Evolutionary conservation across 1,139 yeast genomes (phyloP).

Genomic region (Candida pseudoviswanathii): DNA sequence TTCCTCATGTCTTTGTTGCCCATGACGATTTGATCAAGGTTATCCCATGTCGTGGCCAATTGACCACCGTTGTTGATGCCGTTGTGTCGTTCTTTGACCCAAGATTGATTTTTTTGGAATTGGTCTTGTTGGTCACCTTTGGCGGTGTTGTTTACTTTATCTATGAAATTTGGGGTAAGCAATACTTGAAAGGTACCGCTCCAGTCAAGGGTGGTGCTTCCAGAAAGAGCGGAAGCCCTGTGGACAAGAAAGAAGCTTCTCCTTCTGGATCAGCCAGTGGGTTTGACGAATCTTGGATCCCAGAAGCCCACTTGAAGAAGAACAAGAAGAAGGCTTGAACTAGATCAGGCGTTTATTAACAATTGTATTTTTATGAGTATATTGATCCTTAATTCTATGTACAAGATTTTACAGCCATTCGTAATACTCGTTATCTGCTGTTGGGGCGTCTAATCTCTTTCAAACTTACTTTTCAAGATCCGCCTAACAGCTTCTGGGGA

Average conservation of each 20-base stretch:
- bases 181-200: conserved; percentile 42
- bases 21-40: conserved; percentile 55
- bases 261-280: conserved; percentile 33
- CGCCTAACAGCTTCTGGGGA: conserved; percentile 86
- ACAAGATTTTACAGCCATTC: neutral
- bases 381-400: neutral
- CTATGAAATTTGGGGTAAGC: conserved; percentile 48
- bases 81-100: conserved; percentile 74
- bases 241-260: conserved; percentile 27
- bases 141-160: conserved; percentile 52
- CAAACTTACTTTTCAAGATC: conserved; percentile 61
- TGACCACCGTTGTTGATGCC: conserved; percentile 62
- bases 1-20: conserved; percentile 61
- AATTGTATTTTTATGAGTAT: neutral
- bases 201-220: conserved; percentile 25
- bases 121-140: conserved; percentile 52
- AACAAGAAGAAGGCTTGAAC: conserved; percentile 30
- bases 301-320: conserved; percentile 35
- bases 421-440: neutral
- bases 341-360: conserved; percentile 21
- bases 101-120: conserved; percentile 63
- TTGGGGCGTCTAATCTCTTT: neutral
- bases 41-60: conserved; percentile 60
- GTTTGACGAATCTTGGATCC: conserved; percentile 37
- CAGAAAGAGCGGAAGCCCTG: conserved; percentile 25